Conservation (phyloP, 352 stramenopile genomes). For the Thalassiosira livingstoniorum region DNA sequence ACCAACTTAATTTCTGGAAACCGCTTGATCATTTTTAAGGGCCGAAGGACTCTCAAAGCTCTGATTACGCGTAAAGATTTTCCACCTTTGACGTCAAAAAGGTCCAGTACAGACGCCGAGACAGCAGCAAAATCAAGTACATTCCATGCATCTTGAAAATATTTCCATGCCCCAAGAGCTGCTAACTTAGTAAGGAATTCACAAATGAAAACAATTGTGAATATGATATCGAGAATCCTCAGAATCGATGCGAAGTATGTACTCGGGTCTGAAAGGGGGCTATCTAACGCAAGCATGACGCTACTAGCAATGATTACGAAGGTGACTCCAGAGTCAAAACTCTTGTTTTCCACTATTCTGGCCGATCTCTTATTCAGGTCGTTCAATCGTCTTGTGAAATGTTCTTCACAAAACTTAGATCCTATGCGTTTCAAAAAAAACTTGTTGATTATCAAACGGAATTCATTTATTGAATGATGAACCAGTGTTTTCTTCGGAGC, state of each 20-base stretch:
- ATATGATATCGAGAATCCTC: constrained; percentile 55
- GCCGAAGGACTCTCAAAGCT: constrained; percentile 89
- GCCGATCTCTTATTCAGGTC: too few species aligned
- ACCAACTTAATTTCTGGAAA: constrained; percentile 75
- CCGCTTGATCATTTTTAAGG: constrained; percentile 83
- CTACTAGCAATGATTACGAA: constrained; percentile 68
- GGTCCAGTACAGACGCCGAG: constrained; percentile 50
- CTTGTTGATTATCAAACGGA: too few species aligned
- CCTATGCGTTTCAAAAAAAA: too few species aligned
- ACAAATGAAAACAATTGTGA: constrained; percentile 66
- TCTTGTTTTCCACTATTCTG: constrained; percentile 49
- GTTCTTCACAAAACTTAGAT: too few species aligned
- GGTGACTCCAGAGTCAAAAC: constrained; percentile 63
- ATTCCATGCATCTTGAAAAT: constrained; percentile 77
- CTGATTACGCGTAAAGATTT: constrained; percentile 68
- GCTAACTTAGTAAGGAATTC: constrained; percentile 76
- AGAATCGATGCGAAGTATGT: constrained; percentile 27
- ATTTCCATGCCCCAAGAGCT: constrained; percentile 72
- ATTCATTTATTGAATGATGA: too few species aligned
- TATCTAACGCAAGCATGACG: constrained; percentile 67
- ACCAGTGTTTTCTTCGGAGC: constrained; percentile 3
- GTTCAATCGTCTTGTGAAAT: too few species aligned
- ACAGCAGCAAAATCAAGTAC: constrained; percentile 56
- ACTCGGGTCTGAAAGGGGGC: constrained; percentile 70
- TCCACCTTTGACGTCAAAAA: constrained; percentile 57